Evolutionary conservation across 2,329 filamentous ascomycete species (phyloP), one percentile per base, ranked within the genome.

Genomic region (Fusarium continuum): DNA sequence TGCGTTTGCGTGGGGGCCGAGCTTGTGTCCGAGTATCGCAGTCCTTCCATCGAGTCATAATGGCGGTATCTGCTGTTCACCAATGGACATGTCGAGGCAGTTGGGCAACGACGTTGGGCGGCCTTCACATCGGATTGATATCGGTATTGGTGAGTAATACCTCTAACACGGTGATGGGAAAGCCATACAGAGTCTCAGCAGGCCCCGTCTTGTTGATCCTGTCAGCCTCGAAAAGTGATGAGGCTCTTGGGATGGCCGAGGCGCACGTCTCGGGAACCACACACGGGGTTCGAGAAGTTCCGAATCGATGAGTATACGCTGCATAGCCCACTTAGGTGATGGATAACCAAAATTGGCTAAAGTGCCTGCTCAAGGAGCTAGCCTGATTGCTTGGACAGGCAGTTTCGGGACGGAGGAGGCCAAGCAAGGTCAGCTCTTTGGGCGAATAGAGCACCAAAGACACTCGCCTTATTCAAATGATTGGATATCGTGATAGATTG

Each of bases 381-480:
- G 49, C 51, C 55, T 71, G 57, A 28, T 50, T 64, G 43, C 67
- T 59, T 49, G 46, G 65, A 61, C 39, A 55, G 58, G 64, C 62
- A 59, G 55, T 41, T 50, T 63, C 49, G 66, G 60, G 47, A 60
- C 47, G 55, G 63, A 43, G 59, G 39, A 51, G 48, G 54, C 52
- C 55, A 57, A 67, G 54, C 54, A 67, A 67, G 57, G 50, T 55
- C 57, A 56, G 58, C 48, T 40, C 28, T 67, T 45, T 67, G 55
- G 58, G 55, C 55, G 54, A 56, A 47, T 58, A 40, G 61, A 57
- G 57, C 31, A 47, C 16, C 49, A 53, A 49, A 61, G 46, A 49
- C 45, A 35, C 55, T 68, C 69, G 69, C 69, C 69, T 58, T 68
- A 66, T 52, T 39, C 38, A 54, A 70, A 55, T 60, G 69, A 71